Evolutionary conservation across 2,329 filamentous ascomycete genomes (phyloP).

Genomic region (Pochonia chlamydosporia): DNA sequence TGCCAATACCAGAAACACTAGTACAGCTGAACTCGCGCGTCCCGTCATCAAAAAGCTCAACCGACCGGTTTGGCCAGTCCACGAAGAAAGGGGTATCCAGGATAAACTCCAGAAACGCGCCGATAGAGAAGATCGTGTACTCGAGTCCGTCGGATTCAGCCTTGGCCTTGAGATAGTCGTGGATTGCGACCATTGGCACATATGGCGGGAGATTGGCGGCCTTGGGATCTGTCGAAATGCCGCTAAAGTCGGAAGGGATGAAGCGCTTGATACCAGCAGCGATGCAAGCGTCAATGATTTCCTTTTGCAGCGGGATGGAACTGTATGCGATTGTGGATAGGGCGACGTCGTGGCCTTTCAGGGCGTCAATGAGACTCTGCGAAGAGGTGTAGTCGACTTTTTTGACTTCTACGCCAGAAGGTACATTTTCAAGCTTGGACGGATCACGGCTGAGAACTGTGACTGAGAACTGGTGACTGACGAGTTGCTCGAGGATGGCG

Average conservation of each 20-base stretch:
- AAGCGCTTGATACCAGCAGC: conserved; percentile 56
- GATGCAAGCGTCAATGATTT: conserved; percentile 52
- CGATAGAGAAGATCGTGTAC: conserved; percentile 51
- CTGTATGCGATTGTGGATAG: conserved; percentile 30
- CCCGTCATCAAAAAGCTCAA: conserved; percentile 44
- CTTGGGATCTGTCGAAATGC: conserved; percentile 25
- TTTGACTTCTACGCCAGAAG: conserved; percentile 20
- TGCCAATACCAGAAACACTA: conserved; percentile 37
- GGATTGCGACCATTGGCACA: conserved; percentile 37
- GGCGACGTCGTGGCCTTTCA: conserved; percentile 52
- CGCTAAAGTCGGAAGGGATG: conserved; percentile 52
- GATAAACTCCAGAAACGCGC: conserved; percentile 55
- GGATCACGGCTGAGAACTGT: conserved; percentile 29
- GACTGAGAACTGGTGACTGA: conserved; percentile 26
- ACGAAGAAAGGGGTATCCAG: conserved; percentile 36
- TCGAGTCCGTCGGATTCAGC: conserved; percentile 35
- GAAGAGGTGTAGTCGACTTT: conserved; percentile 35
- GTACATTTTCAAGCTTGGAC: conserved; percentile 30
- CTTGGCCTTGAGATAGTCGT: conserved; percentile 34
- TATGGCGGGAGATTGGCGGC: conserved; percentile 43
- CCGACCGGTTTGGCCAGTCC: conserved; percentile 30
- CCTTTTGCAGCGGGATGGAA: conserved; percentile 29
- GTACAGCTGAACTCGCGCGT: conserved; percentile 41
- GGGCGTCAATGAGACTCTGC: conserved; percentile 41
- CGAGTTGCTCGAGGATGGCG: conserved; percentile 21